Evolutionary conservation across 805 yeast species (phyloP), one percentile per base, ranked within the genome.

Genomic region (Metschnikowia lachancei): DNA sequence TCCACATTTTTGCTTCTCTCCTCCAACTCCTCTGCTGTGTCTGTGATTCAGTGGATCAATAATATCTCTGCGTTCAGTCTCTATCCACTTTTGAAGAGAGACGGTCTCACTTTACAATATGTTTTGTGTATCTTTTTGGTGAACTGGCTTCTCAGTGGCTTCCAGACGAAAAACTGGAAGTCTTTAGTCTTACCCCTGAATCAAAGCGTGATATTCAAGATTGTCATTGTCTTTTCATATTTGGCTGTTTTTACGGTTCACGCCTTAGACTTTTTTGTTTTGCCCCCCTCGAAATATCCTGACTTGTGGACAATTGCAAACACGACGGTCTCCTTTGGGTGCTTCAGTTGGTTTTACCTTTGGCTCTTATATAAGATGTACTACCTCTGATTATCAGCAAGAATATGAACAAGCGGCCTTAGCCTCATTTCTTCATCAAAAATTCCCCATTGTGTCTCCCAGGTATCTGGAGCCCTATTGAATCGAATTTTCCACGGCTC

Each of bases 281-380:
- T 51, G 1, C 82, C 95, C 1, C 88, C 92, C 1, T 50, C 62
- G 1, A 61, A 65, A 32, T 84, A 81, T 52, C 97, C 97, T 1
- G 97, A 94, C 63, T 55, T 94, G 4, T 88, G 94, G 91, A 87
- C 87, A 0, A 74, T 92, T 19, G 76, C 81, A 3, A 94, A 94
- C 59, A 81, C 85, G 35, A 58, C 83, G 0, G 58, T 90, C 3
- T 85, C 94, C 0, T 90, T 88, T 60, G 85, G 78, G 0, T 87
- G 90, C 49, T 92, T 91, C 57, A 61, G 67, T 0, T 58, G 85
- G 38, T 87, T 87, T 57, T 91, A 90, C 82, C 51, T 89, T n/a
- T 94, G 97, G 96, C 76, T 78, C 31, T 73, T 84, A 56, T 82
- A 75, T 65, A 83, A 57, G 36, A 60, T 66, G 17, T 66, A 60